phyloP scores from a whole-genome alignment of 2,329 filamentous ascomycete species.

The Pseudogymnoascus sp. region DNA sequence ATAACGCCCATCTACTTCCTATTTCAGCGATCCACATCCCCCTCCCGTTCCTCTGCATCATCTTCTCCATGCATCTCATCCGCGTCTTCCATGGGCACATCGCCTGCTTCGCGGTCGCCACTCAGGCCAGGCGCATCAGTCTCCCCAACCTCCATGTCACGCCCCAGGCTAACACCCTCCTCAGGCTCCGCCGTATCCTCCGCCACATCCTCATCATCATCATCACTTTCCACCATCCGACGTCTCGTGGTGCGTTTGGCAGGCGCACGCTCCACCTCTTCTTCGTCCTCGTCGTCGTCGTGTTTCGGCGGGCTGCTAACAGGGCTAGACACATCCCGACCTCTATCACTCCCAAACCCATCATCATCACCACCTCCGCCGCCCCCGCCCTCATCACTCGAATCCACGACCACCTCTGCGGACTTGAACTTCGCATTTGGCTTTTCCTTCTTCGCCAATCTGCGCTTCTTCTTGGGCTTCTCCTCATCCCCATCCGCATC shows the following conservation, averaged over 20 bases:
- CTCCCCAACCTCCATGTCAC: constrained; percentile 1
- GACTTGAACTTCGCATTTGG: constrained; percentile 9
- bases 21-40: constrained; percentile 7
- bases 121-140: neutral
- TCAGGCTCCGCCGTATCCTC: neutral
- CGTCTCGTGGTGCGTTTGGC: constrained; percentile 13
- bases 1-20: constrained; percentile 1
- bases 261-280: constrained; percentile 6
- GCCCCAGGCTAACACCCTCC: neutral
- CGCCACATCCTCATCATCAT: neutral
- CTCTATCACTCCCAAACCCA: neutral
- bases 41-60: constrained; percentile 4
- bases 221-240: constrained; percentile 33
- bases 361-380: constrained; percentile 2
- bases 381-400: neutral
- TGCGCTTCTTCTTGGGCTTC: constrained; percentile 30
- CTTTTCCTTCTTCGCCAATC: constrained; percentile 25
- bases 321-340: neutral
- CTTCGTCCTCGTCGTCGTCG: neutral
- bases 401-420: constrained; percentile 4
- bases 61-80: constrained; percentile 8
- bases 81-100: constrained; percentile 2
- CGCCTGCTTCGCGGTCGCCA: neutral
- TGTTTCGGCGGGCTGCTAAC: neutral
- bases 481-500: constrained; percentile 26